These are phyloP conservation scores for Buxus sempervirens DNA, from an alignment of 164 flowering plant species.

Conservation along the genomic window DNA sequence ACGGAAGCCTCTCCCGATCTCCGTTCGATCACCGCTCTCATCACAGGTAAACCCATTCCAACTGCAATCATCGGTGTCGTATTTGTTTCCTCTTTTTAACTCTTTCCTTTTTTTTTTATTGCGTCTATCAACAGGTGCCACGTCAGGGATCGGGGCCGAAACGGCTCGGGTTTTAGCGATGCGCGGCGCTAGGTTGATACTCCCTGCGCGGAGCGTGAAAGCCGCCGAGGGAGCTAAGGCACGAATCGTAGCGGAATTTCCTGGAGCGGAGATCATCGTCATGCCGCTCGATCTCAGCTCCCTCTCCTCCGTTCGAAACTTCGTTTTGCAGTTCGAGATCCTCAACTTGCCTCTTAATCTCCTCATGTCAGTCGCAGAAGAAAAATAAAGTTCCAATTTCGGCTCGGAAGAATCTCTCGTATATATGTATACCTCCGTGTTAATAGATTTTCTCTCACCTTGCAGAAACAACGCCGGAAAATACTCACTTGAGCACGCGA, in stretches of 20 bases:
- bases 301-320: constrained; percentile 58
- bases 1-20: constrained; percentile 51
- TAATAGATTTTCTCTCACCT: neutral
- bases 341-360: constrained; percentile 61
- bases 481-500: constrained; percentile 61
- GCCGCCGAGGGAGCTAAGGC: constrained; percentile 79
- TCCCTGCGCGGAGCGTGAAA: constrained; percentile 77
- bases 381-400: constrained; percentile 16
- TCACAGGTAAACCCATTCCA: constrained; percentile 59
- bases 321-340: constrained; percentile 51
- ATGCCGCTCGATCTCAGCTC: constrained; percentile 94
- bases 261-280: constrained; percentile 56
- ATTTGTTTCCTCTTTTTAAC: neutral
- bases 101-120: neutral
- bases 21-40: constrained; percentile 67
- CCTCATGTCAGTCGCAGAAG: constrained; percentile 54
- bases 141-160: constrained; percentile 97
- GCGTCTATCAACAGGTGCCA: constrained; percentile 54
- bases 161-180: constrained; percentile 89
- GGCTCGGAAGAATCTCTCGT: constrained; percentile 21
- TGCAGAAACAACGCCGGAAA: constrained; percentile 94
- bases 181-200: constrained; percentile 70
- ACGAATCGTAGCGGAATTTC: constrained; percentile 62
- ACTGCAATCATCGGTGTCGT: neutral
- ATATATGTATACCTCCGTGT: constrained; percentile 13